phyloP scores from a whole-genome alignment of 2,329 filamentous ascomycete genomes.

The Leptodontidium sp. region DNA sequence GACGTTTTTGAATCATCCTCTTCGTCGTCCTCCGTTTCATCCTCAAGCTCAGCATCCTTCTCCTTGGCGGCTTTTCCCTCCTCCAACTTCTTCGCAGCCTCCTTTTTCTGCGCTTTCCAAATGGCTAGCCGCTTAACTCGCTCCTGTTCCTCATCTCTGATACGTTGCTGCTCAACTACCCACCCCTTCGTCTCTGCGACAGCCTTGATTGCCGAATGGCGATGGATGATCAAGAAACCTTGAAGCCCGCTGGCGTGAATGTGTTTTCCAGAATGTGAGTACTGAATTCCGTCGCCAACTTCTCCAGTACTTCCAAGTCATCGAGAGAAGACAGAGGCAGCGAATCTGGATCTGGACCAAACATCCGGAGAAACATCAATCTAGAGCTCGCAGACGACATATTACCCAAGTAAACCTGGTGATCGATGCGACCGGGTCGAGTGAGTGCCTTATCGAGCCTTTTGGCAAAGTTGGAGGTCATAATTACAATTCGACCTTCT shows the following conservation, averaged over 20 bases:
- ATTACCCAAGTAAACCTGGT: slow-evolving; percentile 91
- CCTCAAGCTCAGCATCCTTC: background rate
- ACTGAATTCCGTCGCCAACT: slow-evolving; percentile 63
- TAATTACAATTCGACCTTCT: slow-evolving; percentile 89
- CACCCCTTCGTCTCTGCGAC: slow-evolving; percentile 88
- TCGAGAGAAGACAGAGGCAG: background rate
- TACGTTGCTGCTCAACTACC: slow-evolving; percentile 84
- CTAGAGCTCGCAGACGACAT: slow-evolving; percentile 60
- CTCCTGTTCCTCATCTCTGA: slow-evolving; percentile 63
- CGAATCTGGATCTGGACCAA: slow-evolving; percentile 45
- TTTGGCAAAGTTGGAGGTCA: slow-evolving; percentile 93
- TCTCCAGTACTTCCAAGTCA: slow-evolving; percentile 45
- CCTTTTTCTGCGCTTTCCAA: slow-evolving; percentile 29
- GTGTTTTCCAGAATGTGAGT: slow-evolving; percentile 57
- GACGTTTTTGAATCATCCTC: background rate
- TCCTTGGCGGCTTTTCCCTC: slow-evolving; percentile 24
- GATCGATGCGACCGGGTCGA: slow-evolving; percentile 89
- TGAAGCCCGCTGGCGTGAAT: slow-evolving; percentile 59
- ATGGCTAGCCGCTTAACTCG: slow-evolving; percentile 25
- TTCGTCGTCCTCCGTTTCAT: no score
- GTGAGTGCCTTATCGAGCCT: slow-evolving; percentile 82
- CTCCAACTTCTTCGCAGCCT: slow-evolving; percentile 1
- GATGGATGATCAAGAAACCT: slow-evolving; percentile 53
- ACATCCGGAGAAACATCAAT: slow-evolving; percentile 59
- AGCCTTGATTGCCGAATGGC: slow-evolving; percentile 72